Evolutionary conservation across 2,329 filamentous ascomycete genomes (phyloP).

Genomic region (Trichoderma sp.): DNA sequence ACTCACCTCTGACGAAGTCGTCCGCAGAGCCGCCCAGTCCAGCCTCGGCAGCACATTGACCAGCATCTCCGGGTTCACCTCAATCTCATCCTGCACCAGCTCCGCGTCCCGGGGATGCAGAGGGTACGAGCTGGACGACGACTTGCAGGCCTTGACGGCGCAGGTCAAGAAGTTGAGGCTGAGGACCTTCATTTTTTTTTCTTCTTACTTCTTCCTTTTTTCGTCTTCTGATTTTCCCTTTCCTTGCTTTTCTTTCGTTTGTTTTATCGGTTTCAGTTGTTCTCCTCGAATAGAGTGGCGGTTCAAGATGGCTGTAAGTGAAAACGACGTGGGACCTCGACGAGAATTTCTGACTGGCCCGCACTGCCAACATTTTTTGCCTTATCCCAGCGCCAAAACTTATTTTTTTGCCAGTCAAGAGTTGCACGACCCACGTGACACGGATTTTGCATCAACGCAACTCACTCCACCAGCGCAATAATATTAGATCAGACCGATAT

Average conservation of each 20-base stretch:
- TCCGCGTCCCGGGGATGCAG: conserved; percentile 91
- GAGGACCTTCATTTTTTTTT: conserved; percentile 77
- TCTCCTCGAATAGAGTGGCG: not conserved
- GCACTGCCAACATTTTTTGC: not conserved
- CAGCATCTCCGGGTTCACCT: conserved; percentile 78
- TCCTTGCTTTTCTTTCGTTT: no score
- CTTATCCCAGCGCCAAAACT: conserved; percentile 3
- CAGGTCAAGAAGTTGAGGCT: conserved; percentile 97
- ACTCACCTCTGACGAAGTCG: conserved; percentile 73
- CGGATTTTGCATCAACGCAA: not conserved
- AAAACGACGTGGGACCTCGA: no score
- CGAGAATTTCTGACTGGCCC: not conserved
- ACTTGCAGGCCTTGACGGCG: conserved; percentile 93
- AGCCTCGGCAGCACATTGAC: conserved; percentile 82
- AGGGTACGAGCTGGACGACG: conserved; percentile 76
- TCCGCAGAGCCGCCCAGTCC: conserved; percentile 81
- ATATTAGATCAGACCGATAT: not conserved
- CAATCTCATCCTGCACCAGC: conserved; percentile 82
- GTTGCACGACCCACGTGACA: conserved; percentile 23
- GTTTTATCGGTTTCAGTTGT: no score
- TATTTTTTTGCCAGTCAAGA: not conserved
- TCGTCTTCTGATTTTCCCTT: not conserved
- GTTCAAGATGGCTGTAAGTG: not conserved
- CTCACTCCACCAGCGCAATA: not conserved
- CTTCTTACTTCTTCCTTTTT: not conserved